A percentile compares a stretch with the other conserved stretches of the same genome.
phyloP scores from a whole-genome alignment of 345 rosid genomes.

The Microthlaspi erraticum region DNA sequence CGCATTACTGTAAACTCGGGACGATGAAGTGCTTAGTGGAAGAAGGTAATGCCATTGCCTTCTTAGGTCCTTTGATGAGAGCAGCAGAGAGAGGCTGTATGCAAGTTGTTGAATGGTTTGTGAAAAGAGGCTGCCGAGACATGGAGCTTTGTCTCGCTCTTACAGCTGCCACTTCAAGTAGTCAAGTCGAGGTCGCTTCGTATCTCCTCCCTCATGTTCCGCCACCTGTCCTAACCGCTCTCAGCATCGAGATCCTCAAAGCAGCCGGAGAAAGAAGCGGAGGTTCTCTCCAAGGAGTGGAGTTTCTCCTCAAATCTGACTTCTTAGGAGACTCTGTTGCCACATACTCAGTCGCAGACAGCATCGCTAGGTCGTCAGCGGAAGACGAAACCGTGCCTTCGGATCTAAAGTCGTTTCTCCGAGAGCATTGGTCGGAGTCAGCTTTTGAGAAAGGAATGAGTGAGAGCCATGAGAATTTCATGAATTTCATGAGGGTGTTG shows the following conservation, averaged over 20 bases:
- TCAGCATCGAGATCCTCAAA: conserved; percentile 89
- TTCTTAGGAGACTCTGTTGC: conserved; percentile 82
- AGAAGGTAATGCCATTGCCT: conserved; percentile 93
- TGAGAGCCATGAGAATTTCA: conserved; percentile 71
- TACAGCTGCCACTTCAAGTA: conserved; percentile 94
- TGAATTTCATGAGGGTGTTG: conserved; percentile 70
- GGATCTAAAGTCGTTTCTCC: conserved; percentile 70
- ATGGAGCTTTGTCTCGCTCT: conserved; percentile 97
- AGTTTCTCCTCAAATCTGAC: conserved; percentile 82
- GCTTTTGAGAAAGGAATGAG: conserved; percentile 75
- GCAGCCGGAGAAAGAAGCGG: conserved; percentile 97
- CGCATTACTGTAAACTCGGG: conserved; percentile 87
- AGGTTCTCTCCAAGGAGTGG: conserved; percentile 94
- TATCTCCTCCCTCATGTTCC: conserved; percentile 91
- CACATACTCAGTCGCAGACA: conserved; percentile 85
- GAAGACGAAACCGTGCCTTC: conserved; percentile 77
- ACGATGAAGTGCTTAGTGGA: conserved; percentile 98
- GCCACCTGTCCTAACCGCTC: conserved; percentile 80
- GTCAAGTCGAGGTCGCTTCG: conserved; percentile 82
- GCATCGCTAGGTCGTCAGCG: conserved; percentile 89
- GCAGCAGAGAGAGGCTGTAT: conserved; percentile 95
- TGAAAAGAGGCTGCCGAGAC: conserved; percentile 78
- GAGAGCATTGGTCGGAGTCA: conserved; percentile 85
- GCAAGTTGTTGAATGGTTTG: conserved; percentile 98
- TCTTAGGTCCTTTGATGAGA: conserved; percentile 91